These are phyloP conservation scores for Trichoderma erinaceum DNA, from an alignment of 495 filamentous ascomycete genomes.

Conservation along the genomic window DNA sequence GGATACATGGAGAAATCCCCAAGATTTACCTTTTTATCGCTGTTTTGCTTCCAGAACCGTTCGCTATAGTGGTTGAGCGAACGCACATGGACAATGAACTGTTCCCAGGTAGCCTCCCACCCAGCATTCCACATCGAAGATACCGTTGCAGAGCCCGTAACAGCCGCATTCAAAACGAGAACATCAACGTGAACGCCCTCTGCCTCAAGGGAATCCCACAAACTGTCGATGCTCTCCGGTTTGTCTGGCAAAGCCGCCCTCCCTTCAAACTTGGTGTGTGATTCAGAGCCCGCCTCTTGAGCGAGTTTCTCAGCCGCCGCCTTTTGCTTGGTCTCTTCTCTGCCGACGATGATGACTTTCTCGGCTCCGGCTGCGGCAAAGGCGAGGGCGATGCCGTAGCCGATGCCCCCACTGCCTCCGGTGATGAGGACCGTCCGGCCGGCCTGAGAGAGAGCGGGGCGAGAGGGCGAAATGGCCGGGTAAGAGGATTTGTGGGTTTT, in stretches of 20 bases:
- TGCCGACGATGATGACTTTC: constrained; percentile 26
- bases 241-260: constrained; percentile 19
- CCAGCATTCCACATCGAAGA: constrained; percentile 23
- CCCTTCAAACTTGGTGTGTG: constrained; percentile 17
- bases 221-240: constrained; percentile 20
- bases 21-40: background rate
- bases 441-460: constrained; percentile 36
- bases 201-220: constrained; percentile 30
- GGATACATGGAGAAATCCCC: background rate
- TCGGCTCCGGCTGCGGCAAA: constrained; percentile 33
- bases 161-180: constrained; percentile 35
- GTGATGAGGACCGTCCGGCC: constrained; percentile 45
- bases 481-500: constrained; percentile 35
- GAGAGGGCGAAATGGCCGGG: constrained; percentile 35
- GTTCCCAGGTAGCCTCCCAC: constrained; percentile 24
- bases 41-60: constrained; percentile 28
- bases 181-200: constrained; percentile 34
- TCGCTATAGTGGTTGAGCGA: constrained; percentile 30
- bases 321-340: background rate
- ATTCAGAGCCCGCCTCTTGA: constrained; percentile 17
- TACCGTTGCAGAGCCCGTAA: background rate
- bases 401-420: constrained; percentile 36
- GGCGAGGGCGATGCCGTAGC: constrained; percentile 29
- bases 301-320: constrained; percentile 15
- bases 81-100: constrained; percentile 30